Conservation (phyloP, 1,139 yeast genomes). For the Taphrina confusa region DNA sequence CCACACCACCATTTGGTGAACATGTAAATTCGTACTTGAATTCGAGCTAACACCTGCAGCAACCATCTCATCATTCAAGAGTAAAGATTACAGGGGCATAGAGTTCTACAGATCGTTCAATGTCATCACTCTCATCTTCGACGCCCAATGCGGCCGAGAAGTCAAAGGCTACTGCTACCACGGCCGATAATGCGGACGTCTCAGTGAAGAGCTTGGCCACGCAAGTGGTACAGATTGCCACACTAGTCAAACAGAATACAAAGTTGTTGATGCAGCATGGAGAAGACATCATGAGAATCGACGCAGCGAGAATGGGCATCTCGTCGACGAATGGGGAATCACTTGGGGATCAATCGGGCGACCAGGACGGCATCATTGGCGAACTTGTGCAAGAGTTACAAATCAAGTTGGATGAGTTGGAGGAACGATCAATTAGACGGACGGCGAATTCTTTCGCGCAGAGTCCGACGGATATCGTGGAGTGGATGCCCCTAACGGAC, state of each 20-base stretch:
- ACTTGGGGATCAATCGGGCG: neutral
- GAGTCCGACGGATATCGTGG: constrained; percentile 7
- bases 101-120: neutral
- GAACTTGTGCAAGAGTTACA: constrained; percentile 30
- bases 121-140: neutral
- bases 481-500: constrained; percentile 33
- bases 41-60: too few relatives aligned
- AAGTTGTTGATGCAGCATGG: constrained; percentile 27
- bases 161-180: neutral
- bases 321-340: constrained; percentile 18
- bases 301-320: constrained; percentile 23
- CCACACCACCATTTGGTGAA: too few relatives aligned
- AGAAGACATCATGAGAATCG: constrained; percentile 33
- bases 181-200: neutral
- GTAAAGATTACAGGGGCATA: neutral
- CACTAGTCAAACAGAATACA: constrained; percentile 19
- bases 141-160: too few relatives aligned
- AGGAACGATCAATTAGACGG: constrained; percentile 29
- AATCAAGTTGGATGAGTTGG: constrained; percentile 28
- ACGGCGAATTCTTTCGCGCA: constrained; percentile 14
- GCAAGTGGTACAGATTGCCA: constrained; percentile 19
- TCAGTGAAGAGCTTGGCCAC: constrained; percentile 15
- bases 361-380: constrained; percentile 13
- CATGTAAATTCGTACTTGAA: too few relatives aligned
- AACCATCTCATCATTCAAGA: neutral